Evolutionary conservation across 2,329 filamentous ascomycete species (phyloP).

Genomic region (Diaporthe batatas): DNA sequence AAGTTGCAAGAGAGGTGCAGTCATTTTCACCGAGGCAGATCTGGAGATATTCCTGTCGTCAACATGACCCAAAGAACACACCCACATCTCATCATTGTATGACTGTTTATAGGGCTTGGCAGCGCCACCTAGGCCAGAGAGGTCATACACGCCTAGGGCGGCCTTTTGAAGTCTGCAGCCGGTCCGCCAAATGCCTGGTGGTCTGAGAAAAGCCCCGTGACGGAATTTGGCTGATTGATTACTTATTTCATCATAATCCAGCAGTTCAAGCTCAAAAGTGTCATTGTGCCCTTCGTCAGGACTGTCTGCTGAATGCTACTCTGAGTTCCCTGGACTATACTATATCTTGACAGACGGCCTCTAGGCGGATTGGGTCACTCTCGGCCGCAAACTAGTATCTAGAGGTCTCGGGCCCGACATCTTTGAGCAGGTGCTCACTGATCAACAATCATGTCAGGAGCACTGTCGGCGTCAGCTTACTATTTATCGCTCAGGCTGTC

Average conservation of each 20-base stretch:
- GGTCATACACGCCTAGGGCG: conserved; percentile 44
- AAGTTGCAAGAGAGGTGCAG: conserved; percentile 47
- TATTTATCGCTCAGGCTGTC: conserved; percentile 35
- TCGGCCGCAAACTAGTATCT: no score
- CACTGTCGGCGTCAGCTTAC: conserved; percentile 47
- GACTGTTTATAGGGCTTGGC: not conserved
- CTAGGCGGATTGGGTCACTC: no score
- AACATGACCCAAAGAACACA: not conserved
- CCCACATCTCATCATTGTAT: not conserved
- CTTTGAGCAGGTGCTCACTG: no score
- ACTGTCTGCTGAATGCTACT: conserved; percentile 52
- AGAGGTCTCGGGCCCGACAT: no score
- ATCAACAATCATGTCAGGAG: no score
- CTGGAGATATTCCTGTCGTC: conserved; percentile 36
- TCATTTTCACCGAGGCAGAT: conserved; percentile 52
- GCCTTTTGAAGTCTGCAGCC: conserved; percentile 49
- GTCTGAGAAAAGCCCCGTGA: conserved; percentile 49
- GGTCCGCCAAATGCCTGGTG: conserved; percentile 43
- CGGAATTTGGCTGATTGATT: conserved; percentile 51
- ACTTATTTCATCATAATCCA: conserved; percentile 47
- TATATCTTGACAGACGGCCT: no score
- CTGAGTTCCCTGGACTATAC: conserved; percentile 37
- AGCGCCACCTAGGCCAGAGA: not conserved
- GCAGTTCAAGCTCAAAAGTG: conserved; percentile 48
- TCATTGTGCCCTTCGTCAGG: conserved; percentile 48